phyloP scores from a whole-genome alignment of 1,139 yeast genomes.

The Hyphopichia wangnamkhiaoensis region DNA sequence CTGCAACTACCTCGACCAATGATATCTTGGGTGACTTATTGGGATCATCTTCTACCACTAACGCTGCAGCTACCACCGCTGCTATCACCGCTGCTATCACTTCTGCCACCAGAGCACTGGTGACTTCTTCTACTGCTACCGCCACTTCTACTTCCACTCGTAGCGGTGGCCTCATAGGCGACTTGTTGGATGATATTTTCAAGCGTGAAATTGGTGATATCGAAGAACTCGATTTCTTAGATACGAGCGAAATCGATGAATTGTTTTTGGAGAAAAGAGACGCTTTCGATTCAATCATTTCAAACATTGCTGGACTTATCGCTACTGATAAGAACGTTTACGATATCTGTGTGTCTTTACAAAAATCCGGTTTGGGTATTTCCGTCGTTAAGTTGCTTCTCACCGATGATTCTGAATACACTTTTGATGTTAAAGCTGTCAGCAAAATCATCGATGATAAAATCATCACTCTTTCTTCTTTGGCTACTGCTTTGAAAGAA shows the following conservation, averaged over 20 bases:
- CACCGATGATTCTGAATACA: slow-evolving; percentile 21
- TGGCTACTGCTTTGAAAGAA: slow-evolving; percentile 13
- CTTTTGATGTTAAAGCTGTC: slow-evolving; percentile 20
- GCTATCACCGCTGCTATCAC: background rate
- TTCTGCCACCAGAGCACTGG: background rate
- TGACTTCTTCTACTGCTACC: background rate
- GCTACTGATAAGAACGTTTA: slow-evolving; percentile 19
- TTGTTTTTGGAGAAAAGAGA: background rate
- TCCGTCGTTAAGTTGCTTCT: slow-evolving; percentile 22
- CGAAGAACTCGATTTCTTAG: too few species aligned
- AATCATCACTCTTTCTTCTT: slow-evolving; percentile 16
- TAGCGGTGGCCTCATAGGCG: background rate
- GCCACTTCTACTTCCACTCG: background rate
- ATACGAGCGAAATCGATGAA: too few species aligned
- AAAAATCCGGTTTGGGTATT: slow-evolving; percentile 31
- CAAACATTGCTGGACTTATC: slow-evolving; percentile 9
- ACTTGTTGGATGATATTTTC: background rate
- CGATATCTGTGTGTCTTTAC: slow-evolving; percentile 24
- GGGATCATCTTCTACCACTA: background rate
- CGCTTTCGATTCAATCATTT: slow-evolving; percentile 1
- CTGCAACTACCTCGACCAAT: background rate
- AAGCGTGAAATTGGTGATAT: slow-evolving; percentile 1
- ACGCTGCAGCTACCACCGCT: background rate
- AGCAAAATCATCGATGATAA: slow-evolving; percentile 18
- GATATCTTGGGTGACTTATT: background rate